Evolutionary conservation across 768 basidiomycete species (phyloP).

Genomic region (Amanita jacksonii): DNA sequence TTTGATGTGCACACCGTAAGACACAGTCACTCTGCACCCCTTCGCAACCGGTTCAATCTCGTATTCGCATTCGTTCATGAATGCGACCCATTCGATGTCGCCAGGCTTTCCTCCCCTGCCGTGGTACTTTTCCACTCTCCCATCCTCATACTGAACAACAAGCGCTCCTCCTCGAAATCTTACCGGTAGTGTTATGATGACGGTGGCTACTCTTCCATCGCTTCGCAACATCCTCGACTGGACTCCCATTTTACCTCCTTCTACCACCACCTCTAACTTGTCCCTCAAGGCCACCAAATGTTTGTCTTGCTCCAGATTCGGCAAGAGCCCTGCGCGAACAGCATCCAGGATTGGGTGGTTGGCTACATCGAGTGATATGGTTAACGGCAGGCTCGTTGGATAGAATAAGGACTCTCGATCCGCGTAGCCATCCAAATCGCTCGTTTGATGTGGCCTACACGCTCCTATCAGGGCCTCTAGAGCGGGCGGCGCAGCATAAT

Average conservation of each 20-base stretch:
- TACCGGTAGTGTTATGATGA: slow-evolving; percentile 66
- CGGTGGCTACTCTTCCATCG: slow-evolving; percentile 65
- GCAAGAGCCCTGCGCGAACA: slow-evolving; percentile 63
- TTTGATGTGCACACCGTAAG: slow-evolving; percentile 64
- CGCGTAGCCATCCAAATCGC: slow-evolving; percentile 41
- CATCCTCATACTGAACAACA: slow-evolving; percentile 45
- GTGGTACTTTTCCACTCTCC: slow-evolving; percentile 50
- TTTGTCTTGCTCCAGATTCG: slow-evolving; percentile 55
- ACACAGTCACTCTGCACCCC: slow-evolving; percentile 60
- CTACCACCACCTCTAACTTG: slow-evolving; percentile 57
- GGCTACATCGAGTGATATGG: slow-evolving; percentile 67
- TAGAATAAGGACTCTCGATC: slow-evolving; percentile 64
- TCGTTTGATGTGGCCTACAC: slow-evolving; percentile 55
- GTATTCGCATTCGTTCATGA: slow-evolving; percentile 64
- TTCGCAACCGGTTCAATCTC: slow-evolving; percentile 64
- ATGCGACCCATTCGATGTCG: slow-evolving; percentile 73
- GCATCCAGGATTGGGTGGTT: slow-evolving; percentile 80
- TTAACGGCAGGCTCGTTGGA: slow-evolving; percentile 63
- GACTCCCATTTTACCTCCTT: slow-evolving; percentile 47
- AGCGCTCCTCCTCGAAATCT: slow-evolving; percentile 64
- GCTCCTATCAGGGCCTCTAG: slow-evolving; percentile 71
- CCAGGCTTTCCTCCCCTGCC: slow-evolving; percentile 52
- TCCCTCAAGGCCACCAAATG: slow-evolving; percentile 62
- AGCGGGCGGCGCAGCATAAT: slow-evolving; percentile 65
- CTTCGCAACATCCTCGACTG: slow-evolving; percentile 45